These are phyloP conservation scores for Boletus huronensis DNA, from an alignment of 768 basidiomycete genomes.

Conservation along the genomic window DNA sequence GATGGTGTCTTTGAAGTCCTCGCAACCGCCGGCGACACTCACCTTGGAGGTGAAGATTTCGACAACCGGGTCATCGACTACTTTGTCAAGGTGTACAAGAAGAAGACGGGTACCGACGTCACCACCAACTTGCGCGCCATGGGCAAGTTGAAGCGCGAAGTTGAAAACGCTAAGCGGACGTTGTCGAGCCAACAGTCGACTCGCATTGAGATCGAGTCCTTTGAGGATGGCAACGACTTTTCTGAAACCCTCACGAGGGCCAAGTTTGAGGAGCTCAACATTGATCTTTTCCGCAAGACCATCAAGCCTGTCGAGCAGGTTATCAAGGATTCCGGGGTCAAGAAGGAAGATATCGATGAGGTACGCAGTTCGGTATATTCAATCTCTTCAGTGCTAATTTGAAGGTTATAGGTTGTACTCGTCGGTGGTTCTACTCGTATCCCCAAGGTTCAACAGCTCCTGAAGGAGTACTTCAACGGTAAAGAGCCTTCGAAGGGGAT, in stretches of 20 bases:
- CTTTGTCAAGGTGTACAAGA: constrained; percentile 87
- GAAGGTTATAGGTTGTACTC: constrained; percentile 60
- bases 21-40: constrained; percentile 91
- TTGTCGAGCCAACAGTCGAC: constrained; percentile 87
- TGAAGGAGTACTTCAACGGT: constrained; percentile 95
- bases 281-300: constrained; percentile 98
- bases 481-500: constrained; percentile 98
- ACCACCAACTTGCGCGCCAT: constrained; percentile 76
- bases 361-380: constrained; percentile 35
- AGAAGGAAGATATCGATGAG: constrained; percentile 96
- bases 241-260: constrained; percentile 95
- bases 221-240: constrained; percentile 96
- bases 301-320: constrained; percentile 99
- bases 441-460: constrained; percentile 97
- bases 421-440: constrained; percentile 99
- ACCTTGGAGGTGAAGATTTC: constrained; percentile 95
- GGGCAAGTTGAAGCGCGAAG: constrained; percentile 90
- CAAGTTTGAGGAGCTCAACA: constrained; percentile 98
- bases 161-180: constrained; percentile 94
- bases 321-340: constrained; percentile 94
- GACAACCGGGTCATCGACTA: constrained; percentile 91
- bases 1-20: constrained; percentile 90
- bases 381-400: not conserved
- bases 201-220: constrained; percentile 91
- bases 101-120: constrained; percentile 86